Base-by-base conservation (phyloP, 139 green algal species). In the Chlamydomonas sphaeroides region DNA sequence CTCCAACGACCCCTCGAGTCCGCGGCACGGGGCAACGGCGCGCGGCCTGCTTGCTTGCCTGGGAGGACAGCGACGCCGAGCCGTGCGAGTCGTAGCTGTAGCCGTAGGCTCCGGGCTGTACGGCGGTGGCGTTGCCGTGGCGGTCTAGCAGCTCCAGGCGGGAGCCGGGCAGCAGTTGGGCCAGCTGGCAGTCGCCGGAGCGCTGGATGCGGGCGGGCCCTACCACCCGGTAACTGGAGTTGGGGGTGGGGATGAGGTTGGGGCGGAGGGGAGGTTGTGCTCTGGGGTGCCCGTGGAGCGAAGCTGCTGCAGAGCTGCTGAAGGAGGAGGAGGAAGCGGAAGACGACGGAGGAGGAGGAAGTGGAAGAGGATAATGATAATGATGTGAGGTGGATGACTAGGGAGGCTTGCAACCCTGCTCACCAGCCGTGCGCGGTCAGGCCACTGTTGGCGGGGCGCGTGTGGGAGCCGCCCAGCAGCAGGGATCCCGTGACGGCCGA, bases 141-240 rank as follows among this genome's bases (percentile, higher is more conserved):
- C 71, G 32, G 57, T 80, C 73, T 3, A 71, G 30, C 6, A 80
- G 59, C 73, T 80, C 73, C 26, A 80, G 8, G 10, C 73, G 38
- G 0, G 59, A 70, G 59, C 73, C 73, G n/a, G 56, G 73, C 30
- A 62, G 45, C 11, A 80, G 30, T 15, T 61, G 41, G 21, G 73
- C 73, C 18, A 80, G 39, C 59, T 71, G 33, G 5, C 5, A 59
- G 73, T 80, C 73, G 17, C 73, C 73, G 26, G 59, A 59, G 51
- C 42, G 49, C 51, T 41, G 61, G 39, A 80, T 70, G 39, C 73
- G 73, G 30, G 73, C 73, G 1, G 73, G 73, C 8, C 73, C 73
- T 0, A 80, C 41, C 18, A 80, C 38, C 1, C 73, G 72, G 26
- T 79, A 79, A 56, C 72, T 79, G 70, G 0, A 7, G 21, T 30